Percentiles rank a stretch among this genome's conserved stretches.
Conservation (phyloP, 768 basidiomycete species). For the Mycena indigotica region DNA sequence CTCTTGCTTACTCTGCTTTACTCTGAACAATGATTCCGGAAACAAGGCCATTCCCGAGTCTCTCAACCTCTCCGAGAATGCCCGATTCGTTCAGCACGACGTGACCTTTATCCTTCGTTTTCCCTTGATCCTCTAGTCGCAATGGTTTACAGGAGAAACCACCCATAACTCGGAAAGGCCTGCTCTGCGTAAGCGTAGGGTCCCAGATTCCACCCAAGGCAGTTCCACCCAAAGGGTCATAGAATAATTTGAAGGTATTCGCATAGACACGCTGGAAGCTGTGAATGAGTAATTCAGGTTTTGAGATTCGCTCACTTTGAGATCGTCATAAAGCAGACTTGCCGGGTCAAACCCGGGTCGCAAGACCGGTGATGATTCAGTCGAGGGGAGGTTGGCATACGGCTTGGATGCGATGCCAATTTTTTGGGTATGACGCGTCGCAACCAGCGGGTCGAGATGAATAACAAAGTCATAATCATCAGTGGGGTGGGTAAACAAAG, state of each 20-base stretch:
- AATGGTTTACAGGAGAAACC: slow-evolving; percentile 75
- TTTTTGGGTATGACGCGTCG: slow-evolving; percentile 79
- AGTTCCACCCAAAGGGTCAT: slow-evolving; percentile 78
- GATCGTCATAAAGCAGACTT: slow-evolving; percentile 61
- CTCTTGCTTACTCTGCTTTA: slow-evolving; percentile 5
- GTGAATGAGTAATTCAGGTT: slow-evolving; percentile 7
- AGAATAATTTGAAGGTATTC: slow-evolving; percentile 82
- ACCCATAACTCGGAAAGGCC: slow-evolving; percentile 79
- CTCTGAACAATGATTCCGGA: slow-evolving; percentile 43
- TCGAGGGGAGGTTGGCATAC: slow-evolving; percentile 47
- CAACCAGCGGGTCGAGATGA: slow-evolving; percentile 60
- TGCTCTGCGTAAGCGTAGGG: slow-evolving; percentile 58
- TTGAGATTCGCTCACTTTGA: slow-evolving; percentile 55
- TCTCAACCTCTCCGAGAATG: slow-evolving; percentile 72
- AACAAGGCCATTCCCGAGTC: slow-evolving; percentile 73
- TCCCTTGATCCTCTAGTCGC: slow-evolving; percentile 37
- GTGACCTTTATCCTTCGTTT: slow-evolving; percentile 55
- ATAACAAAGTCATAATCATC: slow-evolving; percentile 86
- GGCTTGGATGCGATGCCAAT: slow-evolving; percentile 45
- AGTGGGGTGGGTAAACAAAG: slow-evolving; percentile 83
- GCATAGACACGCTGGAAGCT: slow-evolving; percentile 62
- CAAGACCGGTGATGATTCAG: slow-evolving; percentile 29
- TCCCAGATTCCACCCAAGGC: slow-evolving; percentile 88
- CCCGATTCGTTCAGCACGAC: slow-evolving; percentile 69
- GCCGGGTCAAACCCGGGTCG: slow-evolving; percentile 85